A percentile compares a stretch with the other conserved stretches of the same genome.
Evolutionary conservation across 2,329 filamentous ascomycete genomes (phyloP).

Genomic region (Xylaria sp.): DNA sequence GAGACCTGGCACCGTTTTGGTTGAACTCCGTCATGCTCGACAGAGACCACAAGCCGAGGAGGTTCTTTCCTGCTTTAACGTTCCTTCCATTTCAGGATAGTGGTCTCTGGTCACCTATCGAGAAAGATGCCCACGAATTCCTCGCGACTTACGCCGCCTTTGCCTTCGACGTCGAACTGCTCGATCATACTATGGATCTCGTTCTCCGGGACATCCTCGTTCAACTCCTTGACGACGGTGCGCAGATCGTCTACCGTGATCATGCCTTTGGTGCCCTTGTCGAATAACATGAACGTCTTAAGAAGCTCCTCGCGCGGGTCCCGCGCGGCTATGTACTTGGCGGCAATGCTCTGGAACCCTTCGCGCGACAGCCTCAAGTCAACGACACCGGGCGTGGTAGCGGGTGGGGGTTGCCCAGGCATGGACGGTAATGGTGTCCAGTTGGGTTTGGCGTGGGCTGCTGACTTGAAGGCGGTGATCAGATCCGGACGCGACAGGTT

Average conservation of each 20-base stretch:
- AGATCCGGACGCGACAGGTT: constrained; percentile 89
- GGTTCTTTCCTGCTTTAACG: constrained; percentile 7
- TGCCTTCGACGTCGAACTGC: constrained; percentile 94
- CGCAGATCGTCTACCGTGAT: constrained; percentile 91
- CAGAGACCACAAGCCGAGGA: neutral
- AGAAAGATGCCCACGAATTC: constrained; percentile 72
- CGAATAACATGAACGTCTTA: constrained; percentile 92
- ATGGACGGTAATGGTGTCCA: constrained; percentile 60
- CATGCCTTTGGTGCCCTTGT: constrained; percentile 89
- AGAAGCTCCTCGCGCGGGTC: constrained; percentile 93
- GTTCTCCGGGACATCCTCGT: constrained; percentile 91
- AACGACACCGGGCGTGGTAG: constrained; percentile 68
- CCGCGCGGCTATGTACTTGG: constrained; percentile 80
- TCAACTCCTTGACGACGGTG: constrained; percentile 87
- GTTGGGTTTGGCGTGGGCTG: constrained; percentile 77
- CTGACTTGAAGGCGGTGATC: constrained; percentile 80
- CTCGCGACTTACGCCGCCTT: constrained; percentile 78
- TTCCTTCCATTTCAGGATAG: neutral
- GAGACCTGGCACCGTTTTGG: neutral
- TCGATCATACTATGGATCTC: constrained; percentile 97
- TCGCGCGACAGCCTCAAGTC: constrained; percentile 79
- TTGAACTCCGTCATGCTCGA: neutral
- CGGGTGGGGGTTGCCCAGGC: constrained; percentile 57
- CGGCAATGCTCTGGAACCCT: constrained; percentile 80
- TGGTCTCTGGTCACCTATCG: constrained; percentile 44